Percentiles rank a stretch among this genome's conserved stretches.
phyloP scores from a whole-genome alignment of 192 early-diverging fungal genomes.

The Coemansia sp. region DNA sequence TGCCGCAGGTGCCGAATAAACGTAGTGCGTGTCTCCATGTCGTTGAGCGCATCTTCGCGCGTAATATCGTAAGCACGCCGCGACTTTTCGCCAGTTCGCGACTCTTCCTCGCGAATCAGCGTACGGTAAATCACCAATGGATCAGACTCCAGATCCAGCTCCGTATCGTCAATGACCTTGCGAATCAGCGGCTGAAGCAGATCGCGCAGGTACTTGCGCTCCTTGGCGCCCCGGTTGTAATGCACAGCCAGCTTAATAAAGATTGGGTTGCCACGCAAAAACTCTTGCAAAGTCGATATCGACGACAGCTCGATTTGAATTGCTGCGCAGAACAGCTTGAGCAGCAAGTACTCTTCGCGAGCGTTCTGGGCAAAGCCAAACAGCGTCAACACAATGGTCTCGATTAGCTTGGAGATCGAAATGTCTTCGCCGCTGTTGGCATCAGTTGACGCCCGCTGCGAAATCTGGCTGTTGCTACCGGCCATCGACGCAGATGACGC shows the following conservation, averaged over 20 bases:
- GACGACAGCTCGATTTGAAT: slow-evolving; percentile 90
- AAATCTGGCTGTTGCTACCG: slow-evolving; percentile 5
- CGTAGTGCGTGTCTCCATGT: slow-evolving; percentile 72
- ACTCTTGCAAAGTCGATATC: slow-evolving; percentile 81
- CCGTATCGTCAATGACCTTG: slow-evolving; percentile 70
- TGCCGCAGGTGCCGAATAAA: slow-evolving; percentile 72
- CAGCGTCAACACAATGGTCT: slow-evolving; percentile 85
- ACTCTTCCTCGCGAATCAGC: slow-evolving; percentile 88
- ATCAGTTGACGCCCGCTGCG: slow-evolving; percentile 18
- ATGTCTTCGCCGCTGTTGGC: slow-evolving; percentile 31
- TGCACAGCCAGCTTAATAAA: slow-evolving; percentile 97
- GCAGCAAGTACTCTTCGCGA: slow-evolving; percentile 92
- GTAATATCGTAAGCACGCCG: slow-evolving; percentile 72
- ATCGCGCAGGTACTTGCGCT: slow-evolving; percentile 85
- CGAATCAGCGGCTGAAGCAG: slow-evolving; percentile 82
- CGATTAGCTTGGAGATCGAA: slow-evolving; percentile 72
- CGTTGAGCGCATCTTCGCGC: slow-evolving; percentile 76
- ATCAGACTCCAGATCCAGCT: slow-evolving; percentile 89
- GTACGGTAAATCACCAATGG: slow-evolving; percentile 85
- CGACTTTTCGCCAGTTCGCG: slow-evolving; percentile 79
- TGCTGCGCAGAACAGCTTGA: slow-evolving; percentile 87
- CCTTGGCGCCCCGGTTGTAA: slow-evolving; percentile 93
- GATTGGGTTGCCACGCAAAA: slow-evolving; percentile 91
- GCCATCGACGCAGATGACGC: neutral
- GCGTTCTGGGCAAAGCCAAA: slow-evolving; percentile 98